Evolutionary conservation across 495 filamentous ascomycete genomes (phyloP).

Genomic region (Cudoniella acicularis): DNA sequence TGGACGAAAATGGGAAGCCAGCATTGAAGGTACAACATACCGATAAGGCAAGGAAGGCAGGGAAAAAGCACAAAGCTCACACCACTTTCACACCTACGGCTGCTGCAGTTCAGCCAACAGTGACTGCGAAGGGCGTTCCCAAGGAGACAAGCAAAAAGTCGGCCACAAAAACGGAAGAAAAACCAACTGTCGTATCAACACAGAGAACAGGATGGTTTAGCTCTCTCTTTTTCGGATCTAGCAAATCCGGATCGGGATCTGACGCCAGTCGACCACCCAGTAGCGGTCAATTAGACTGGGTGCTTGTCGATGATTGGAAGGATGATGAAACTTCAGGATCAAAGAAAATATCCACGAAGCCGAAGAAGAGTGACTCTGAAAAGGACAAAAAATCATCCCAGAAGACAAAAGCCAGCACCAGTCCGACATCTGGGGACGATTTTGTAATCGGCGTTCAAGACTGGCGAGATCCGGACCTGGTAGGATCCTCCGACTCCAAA

Average conservation of each 20-base stretch:
- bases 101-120: conserved; percentile 8
- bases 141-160: conserved; percentile 13
- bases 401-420: conserved; percentile 19
- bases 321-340: conserved; percentile 40
- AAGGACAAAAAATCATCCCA: conserved; percentile 26
- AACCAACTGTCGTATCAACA: conserved; percentile 23
- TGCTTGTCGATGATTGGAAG: conserved; percentile 63
- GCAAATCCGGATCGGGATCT: conserved; percentile 28
- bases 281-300: conserved; percentile 80
- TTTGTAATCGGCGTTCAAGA: conserved; percentile 93
- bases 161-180: conserved; percentile 12
- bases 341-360: conserved; percentile 19
- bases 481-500: conserved; percentile 27
- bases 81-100: conserved; percentile 24
- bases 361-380: conserved; percentile 24
- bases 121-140: conserved; percentile 4
- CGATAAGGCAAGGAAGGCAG: conserved; percentile 34
- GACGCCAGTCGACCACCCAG: conserved; percentile 72
- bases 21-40: conserved; percentile 44
- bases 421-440: conserved; percentile 50
- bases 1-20: conserved; percentile 50
- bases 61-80: conserved; percentile 30
- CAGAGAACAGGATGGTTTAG: conserved; percentile 63
- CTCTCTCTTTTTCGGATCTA: conserved; percentile 53
- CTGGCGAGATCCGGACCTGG: conserved; percentile 83